phyloP scores from a whole-genome alignment of 257 asterid species.

The Marsdenia floribunda region DNA sequence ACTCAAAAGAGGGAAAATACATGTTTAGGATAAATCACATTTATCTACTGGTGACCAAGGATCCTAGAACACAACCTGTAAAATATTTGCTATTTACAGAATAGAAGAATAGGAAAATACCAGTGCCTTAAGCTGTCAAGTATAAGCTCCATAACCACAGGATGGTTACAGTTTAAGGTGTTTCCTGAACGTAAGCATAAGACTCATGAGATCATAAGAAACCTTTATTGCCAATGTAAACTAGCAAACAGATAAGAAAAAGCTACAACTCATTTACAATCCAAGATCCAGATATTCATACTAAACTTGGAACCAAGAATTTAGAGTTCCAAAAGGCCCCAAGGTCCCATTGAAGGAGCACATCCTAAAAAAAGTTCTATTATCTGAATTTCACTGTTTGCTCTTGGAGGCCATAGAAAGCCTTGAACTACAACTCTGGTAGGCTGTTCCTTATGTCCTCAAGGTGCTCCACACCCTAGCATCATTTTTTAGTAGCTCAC shows the following conservation, averaged over 20 bases:
- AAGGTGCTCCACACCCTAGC: not conserved
- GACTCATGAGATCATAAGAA: slow-evolving; percentile 18
- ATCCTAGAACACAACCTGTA: not conserved
- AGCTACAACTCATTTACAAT: not conserved
- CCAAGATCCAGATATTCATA: not conserved
- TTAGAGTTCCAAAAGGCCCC: not conserved
- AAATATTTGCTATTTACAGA: slow-evolving; percentile 1
- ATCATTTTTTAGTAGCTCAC: not conserved
- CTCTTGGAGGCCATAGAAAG: not conserved
- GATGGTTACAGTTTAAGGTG: slow-evolving; percentile 95
- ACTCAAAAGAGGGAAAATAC: not conserved
- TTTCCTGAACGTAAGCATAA: slow-evolving; percentile 52
- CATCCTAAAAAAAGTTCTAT: not conserved
- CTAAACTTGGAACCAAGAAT: not conserved
- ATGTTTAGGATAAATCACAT: not conserved
- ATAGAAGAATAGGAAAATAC: slow-evolving; percentile 40
- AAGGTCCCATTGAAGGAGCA: not conserved
- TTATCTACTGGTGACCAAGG: not conserved
- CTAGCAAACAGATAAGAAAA: not conserved
- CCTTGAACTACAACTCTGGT: not conserved
- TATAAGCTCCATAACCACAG: slow-evolving; percentile 88
- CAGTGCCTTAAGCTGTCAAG: slow-evolving; percentile 97
- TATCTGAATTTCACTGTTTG: not conserved
- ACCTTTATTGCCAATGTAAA: not conserved
- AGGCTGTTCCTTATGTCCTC: not conserved